Evolutionary conservation across 805 yeast genomes (phyloP), one percentile per base, ranked within the genome.

Genomic region (Sugiyamaella americana): DNA sequence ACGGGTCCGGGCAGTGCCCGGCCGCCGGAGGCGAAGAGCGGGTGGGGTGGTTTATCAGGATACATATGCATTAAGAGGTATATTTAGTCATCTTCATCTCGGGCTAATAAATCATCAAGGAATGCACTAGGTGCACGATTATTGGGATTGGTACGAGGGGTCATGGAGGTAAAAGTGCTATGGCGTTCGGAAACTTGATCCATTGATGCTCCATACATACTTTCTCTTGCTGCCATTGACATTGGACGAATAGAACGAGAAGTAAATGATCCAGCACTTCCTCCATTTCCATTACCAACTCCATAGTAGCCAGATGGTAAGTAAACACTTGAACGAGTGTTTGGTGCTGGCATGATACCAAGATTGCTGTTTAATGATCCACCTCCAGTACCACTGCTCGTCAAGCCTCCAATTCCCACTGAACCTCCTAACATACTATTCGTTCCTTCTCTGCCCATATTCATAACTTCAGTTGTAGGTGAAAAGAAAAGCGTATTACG

Each of bases 401-500:
- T 23, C 11, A 17, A 6, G 11, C 47, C 47, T 13, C 48, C 40
- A 19, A 26, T 26, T 8, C 32, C 32, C 8, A 26, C 20, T 18
- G 37, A 35, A 6, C 37, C 37, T 5, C 37, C 37, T 35, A 35
- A 35, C 11, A n/a, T 29, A 35, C 37, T 35, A 6, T 13, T 13
- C n/a, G 43, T 21, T 40, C 46, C 37, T 21, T 44, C 49, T 23
- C 54, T 44, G 35, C 64, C 65, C 21, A 73, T 74, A 47, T 70
- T 69, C 76, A 80, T 75, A 16, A 81, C 82, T 57, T 84, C 87
- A 16, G 80, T 81, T 1, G 94, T 86, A 29, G 95, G 95, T 2
- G 93, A 84, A 44, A 84, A 76, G 63, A 82, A 86, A 75, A 82
- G 56, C 32, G 32, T 26, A 26, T 26, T 26, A 26, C 32, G 32